Conservation (phyloP, 768 basidiomycete species). For the Hericium alpestre region DNA sequence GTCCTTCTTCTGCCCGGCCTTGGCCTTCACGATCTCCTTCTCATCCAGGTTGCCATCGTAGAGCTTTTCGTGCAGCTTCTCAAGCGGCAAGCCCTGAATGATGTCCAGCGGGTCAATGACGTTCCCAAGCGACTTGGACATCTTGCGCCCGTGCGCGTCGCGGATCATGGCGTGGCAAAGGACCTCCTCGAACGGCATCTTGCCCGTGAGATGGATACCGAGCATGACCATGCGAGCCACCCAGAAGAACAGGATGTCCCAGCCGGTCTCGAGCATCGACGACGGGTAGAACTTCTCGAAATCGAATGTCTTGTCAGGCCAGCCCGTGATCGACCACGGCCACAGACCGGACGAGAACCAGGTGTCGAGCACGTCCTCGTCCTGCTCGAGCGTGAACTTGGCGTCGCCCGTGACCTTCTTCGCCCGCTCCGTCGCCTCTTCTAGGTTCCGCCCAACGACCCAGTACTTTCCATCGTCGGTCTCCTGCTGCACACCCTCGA, state of each 20-base stretch:
- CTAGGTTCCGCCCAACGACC: slow-evolving; percentile 77
- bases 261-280: slow-evolving; percentile 90
- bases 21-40: slow-evolving; percentile 85
- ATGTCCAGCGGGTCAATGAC: slow-evolving; percentile 96
- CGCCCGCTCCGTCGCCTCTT: slow-evolving; percentile 72
- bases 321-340: slow-evolving; percentile 96
- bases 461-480: slow-evolving; percentile 66
- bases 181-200: slow-evolving; percentile 92
- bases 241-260: slow-evolving; percentile 99
- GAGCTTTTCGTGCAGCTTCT: slow-evolving; percentile 76
- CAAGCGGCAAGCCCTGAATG: slow-evolving; percentile 73
- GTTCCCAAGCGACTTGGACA: slow-evolving; percentile 97
- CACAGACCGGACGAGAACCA: slow-evolving; percentile 98
- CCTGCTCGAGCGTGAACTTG: slow-evolving; percentile 74
- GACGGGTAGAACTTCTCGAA: slow-evolving; percentile 78
- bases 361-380: slow-evolving; percentile 95
- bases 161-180: slow-evolving; percentile 98
- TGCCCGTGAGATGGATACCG: slow-evolving; percentile 77
- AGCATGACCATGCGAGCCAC: slow-evolving; percentile 97
- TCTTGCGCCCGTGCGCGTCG: slow-evolving; percentile 96
- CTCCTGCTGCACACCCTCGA: slow-evolving; percentile 71
- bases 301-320: slow-evolving; percentile 89
- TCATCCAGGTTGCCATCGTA: slow-evolving; percentile 88
- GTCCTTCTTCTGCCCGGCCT: slow-evolving; percentile 94
- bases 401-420: slow-evolving; percentile 54